phyloP scores from a whole-genome alignment of 139 green algal genomes.

The Chlamydomonas schloesseri region DNA sequence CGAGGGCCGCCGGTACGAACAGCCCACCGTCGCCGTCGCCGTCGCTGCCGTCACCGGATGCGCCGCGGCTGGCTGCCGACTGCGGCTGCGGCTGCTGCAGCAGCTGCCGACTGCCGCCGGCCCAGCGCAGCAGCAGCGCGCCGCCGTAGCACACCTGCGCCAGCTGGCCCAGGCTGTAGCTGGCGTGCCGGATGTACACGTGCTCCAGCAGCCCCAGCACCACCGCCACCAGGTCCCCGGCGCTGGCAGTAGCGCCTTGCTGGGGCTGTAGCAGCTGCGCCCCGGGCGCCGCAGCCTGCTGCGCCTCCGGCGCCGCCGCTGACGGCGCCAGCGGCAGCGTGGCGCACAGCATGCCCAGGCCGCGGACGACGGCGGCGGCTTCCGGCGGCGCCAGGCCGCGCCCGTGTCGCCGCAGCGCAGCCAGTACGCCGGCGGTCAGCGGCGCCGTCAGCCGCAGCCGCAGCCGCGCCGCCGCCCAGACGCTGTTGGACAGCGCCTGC shows the following conservation, averaged over 20 bases:
- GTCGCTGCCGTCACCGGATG: background rate
- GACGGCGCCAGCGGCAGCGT: background rate
- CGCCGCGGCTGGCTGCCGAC: background rate
- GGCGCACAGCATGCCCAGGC: background rate
- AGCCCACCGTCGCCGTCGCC: background rate
- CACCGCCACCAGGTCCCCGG: background rate
- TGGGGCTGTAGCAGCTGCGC: no score
- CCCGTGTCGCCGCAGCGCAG: background rate
- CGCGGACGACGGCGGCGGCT: background rate
- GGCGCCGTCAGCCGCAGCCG: background rate
- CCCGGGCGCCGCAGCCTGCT: no score
- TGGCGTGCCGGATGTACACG: background rate
- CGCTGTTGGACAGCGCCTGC: conserved; percentile 33
- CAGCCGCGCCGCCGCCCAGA: conserved; percentile 38
- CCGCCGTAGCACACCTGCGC: conserved; percentile 21
- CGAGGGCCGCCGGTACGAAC: background rate
- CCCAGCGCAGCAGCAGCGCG: conserved; percentile 7
- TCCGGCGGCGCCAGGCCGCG: background rate
- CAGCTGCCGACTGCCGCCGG: background rate
- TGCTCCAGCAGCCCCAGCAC: background rate
- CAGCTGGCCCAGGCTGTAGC: conserved; percentile 7
- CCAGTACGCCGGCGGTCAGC: background rate
- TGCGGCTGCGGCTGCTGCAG: background rate
- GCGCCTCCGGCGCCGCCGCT: no score
- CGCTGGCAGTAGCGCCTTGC: no score